These are phyloP conservation scores for Epichloe elymi DNA, from an alignment of 2,329 filamentous ascomycete genomes.

Conservation along the genomic window DNA sequence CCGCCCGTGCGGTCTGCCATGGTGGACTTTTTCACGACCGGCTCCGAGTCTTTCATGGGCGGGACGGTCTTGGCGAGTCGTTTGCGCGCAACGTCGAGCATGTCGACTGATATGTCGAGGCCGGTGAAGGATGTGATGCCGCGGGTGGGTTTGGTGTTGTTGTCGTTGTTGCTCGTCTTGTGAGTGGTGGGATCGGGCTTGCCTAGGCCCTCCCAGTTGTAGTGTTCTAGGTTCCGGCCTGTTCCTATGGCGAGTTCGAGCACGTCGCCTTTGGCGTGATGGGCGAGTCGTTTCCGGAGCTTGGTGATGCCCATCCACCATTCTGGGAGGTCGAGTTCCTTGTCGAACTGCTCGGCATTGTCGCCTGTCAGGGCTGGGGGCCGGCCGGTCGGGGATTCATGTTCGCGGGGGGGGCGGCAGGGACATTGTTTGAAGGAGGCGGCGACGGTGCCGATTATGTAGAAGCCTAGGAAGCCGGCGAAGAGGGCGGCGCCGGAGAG, in stretches of 20 bases:
- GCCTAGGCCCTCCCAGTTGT: constrained; percentile 37
- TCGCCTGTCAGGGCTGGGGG: constrained; percentile 32
- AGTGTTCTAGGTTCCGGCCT: constrained; percentile 46
- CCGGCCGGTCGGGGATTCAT: constrained; percentile 32
- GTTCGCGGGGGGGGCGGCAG: constrained; percentile 16
- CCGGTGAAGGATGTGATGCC: constrained; percentile 45
- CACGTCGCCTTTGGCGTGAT: constrained; percentile 39
- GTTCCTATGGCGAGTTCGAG: constrained; percentile 51
- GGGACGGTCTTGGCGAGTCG: constrained; percentile 35
- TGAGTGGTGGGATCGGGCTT: not conserved
- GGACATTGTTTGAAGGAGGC: constrained; percentile 20
- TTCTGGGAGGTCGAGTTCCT: constrained; percentile 43
- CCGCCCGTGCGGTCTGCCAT: constrained; percentile 22
- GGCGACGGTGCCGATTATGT: constrained; percentile 27
- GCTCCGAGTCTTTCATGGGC: constrained; percentile 18
- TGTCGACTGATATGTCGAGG: constrained; percentile 46
- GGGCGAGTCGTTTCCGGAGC: constrained; percentile 35
- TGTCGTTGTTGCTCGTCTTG: not conserved
- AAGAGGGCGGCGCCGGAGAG: constrained; percentile 33
- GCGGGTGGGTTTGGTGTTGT: not conserved
- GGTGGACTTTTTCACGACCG: constrained; percentile 19
- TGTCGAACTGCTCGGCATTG: constrained; percentile 43
- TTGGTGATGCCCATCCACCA: constrained; percentile 40
- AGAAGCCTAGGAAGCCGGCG: constrained; percentile 34
- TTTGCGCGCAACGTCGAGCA: constrained; percentile 43